Base-by-base conservation (phyloP, 148 eudicot species). In the Cornus controversa region DNA sequence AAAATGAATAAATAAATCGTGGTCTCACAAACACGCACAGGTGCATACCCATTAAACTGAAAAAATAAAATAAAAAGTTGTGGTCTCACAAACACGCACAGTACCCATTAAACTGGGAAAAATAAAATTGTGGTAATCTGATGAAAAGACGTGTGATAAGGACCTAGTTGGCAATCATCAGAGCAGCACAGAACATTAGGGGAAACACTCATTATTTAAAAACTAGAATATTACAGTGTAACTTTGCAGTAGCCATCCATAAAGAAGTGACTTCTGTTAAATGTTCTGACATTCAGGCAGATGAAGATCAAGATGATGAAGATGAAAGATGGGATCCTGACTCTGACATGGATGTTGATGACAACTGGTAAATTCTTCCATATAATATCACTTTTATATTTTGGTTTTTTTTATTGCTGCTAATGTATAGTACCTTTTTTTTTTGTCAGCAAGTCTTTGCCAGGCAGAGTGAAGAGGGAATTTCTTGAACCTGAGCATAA, bases 301-400 rank as follows among this genome's bases (percentile, higher is more conserved):
- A 93, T 77, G 97, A 95, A 80, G 97, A 95, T 82, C 87, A 89
- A 76, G 91, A 86, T 70, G 90, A 85, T 77, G 87, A 85, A 80
- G 97, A 95, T 86, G 85, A 80, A 81, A 90, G 91, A 87, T 86
- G 89, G 89, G 92, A 85, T 85, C 88, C 87, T 76, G 90, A 93
- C 67, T 86, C 93, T 77, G 93, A 90, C 69, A 88, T 91, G 90
- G 96, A 95, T 64, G 87, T 83, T 80, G 94, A 87, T 71, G 89
- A 83, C 67, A 81, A 85, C 67, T 78, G 91, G 98, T 90, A 84
- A 60, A 80, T 42, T 65, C 72, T 47, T 73, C 16, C 15, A n/a
- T 37, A 71, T 70, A 5, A 75, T 28, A 14, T 50, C 25, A 47
- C 34, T 74, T 78, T 26, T 72, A 6, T 65, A 5, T 45, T 75